Evolutionary conservation across 2,329 filamentous ascomycete species (phyloP).

Genomic region (Passalora sequoiae): DNA sequence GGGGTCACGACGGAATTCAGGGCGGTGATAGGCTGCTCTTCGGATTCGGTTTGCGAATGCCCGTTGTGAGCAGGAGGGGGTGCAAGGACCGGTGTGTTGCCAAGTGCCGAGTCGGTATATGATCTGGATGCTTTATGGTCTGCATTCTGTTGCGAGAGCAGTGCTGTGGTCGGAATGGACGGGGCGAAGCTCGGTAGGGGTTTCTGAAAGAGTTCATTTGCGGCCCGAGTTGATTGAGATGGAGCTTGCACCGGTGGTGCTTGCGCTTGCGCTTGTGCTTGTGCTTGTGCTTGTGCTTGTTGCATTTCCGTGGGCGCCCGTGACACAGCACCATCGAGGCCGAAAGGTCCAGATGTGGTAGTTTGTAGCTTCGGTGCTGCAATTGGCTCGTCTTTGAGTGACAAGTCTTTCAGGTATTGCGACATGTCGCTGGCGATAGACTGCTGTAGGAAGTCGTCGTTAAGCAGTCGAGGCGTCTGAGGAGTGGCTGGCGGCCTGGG

Average conservation of each 20-base stretch:
- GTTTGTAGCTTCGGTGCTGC: constrained; percentile 21
- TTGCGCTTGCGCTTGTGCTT: constrained; percentile 9
- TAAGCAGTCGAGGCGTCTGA: constrained; percentile 30
- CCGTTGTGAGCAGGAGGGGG: background rate
- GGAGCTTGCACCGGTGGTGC: constrained; percentile 3
- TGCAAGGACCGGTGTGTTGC: background rate
- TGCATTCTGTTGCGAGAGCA: constrained; percentile 3
- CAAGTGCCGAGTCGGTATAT: constrained; percentile 13
- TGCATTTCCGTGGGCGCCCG: background rate
- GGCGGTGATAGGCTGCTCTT: constrained; percentile 64
- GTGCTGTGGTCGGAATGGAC: constrained; percentile 9
- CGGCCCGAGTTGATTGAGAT: constrained; percentile 9
- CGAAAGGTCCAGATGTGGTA: constrained; percentile 5
- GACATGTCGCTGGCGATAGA: constrained; percentile 44
- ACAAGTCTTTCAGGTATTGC: constrained; percentile 34
- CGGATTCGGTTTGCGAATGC: constrained; percentile 29
- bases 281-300: constrained; percentile 6
- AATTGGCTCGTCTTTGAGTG: constrained; percentile 31
- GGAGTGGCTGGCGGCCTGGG: constrained; percentile 31
- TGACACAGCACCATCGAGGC: constrained; percentile 9
- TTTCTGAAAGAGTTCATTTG: constrained; percentile 31
- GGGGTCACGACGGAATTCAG: constrained; percentile 89
- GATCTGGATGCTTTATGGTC: constrained; percentile 10
- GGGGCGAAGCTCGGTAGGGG: constrained; percentile 31
- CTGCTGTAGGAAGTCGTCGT: constrained; percentile 47